phyloP scores from a whole-genome alignment of 805 yeast genomes.

The Monosporozyma aerobia region DNA sequence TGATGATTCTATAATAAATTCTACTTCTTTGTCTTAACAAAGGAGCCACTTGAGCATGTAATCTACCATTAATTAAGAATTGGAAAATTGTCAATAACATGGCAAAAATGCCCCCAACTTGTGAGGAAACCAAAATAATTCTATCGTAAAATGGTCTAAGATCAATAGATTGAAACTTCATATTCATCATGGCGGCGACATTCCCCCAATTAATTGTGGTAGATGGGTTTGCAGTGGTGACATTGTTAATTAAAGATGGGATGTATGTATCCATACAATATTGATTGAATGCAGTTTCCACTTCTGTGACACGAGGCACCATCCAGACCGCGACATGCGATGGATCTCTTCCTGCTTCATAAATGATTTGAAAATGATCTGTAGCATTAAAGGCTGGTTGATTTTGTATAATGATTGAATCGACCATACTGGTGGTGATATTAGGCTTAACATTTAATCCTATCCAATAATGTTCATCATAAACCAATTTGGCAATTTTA shows the following conservation, averaged over 20 bases:
- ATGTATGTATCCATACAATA: slow-evolving; percentile 4
- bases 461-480: slow-evolving; percentile 56
- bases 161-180: slow-evolving; percentile 33
- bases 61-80: slow-evolving; percentile 45
- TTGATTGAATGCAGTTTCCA: slow-evolving; percentile 23
- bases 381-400: slow-evolving; percentile 14
- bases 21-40: slow-evolving; percentile 37
- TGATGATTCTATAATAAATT: slow-evolving; percentile 41
- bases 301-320: slow-evolving; percentile 32
- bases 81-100: slow-evolving; percentile 67
- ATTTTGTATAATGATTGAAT: slow-evolving; percentile 17
- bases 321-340: slow-evolving; percentile 38
- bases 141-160: slow-evolving; percentile 41
- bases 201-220: slow-evolving; percentile 2
- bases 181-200: slow-evolving; percentile 23
- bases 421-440: slow-evolving; percentile 31
- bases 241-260: slow-evolving; percentile 13
- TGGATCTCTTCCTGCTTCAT: slow-evolving; percentile 60
- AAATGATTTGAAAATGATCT: slow-evolving; percentile 33
- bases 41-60: slow-evolving; percentile 43
- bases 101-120: slow-evolving; percentile 66
- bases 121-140: slow-evolving; percentile 54
- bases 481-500: slow-evolving; percentile 38
- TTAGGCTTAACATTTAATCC: slow-evolving; percentile 46
- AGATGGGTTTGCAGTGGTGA: slow-evolving; percentile 7